phyloP scores from a whole-genome alignment of 2,329 filamentous ascomycete species.

The Microascus cirrosus region DNA sequence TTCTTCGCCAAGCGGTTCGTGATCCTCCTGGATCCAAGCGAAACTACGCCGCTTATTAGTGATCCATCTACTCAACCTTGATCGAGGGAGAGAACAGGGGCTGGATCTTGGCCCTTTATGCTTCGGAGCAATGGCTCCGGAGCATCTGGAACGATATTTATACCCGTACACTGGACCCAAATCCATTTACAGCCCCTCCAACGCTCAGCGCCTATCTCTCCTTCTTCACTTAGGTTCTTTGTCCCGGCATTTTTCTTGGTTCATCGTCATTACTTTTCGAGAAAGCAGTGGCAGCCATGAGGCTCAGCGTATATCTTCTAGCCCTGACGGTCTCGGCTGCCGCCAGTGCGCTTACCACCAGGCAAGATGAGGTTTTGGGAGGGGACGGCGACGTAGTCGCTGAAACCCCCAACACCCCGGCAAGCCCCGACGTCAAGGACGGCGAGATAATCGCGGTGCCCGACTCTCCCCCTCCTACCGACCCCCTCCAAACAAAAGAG shows the following conservation, averaged over 20 bases:
- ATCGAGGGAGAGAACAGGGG: no score
- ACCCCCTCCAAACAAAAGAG: neutral
- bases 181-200: no score
- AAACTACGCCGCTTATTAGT: no score
- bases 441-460: no score
- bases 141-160: no score
- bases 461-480: neutral
- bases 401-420: neutral
- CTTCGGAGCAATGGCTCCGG: no score
- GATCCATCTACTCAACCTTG: no score
- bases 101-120: no score
- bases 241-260: neutral
- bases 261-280: neutral
- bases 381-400: neutral
- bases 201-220: no score
- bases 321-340: neutral
- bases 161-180: no score
- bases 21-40: neutral
- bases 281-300: neutral
- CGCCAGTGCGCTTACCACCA: neutral
- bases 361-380: no score
- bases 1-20: no score
- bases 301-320: neutral
- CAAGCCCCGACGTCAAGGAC: neutral
- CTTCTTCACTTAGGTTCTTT: neutral